Evolutionary conservation across 306 rosid species (phyloP).

Genomic region (Myrica gale): DNA sequence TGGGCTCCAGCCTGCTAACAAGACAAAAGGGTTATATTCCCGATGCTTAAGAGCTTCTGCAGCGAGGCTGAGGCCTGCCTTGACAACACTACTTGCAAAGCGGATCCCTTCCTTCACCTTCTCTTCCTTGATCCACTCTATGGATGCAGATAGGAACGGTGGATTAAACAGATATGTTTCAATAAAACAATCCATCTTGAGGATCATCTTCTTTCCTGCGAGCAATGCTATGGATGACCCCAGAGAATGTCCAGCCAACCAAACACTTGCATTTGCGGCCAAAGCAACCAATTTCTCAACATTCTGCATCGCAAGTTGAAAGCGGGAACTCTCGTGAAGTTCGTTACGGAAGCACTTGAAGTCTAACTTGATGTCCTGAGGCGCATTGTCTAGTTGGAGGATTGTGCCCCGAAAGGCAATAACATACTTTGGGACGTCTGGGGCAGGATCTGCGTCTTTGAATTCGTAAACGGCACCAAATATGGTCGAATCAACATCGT

Average conservation of each 20-base stretch:
- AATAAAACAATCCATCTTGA: constrained; percentile 11
- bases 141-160: constrained; percentile 27
- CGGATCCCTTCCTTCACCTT: constrained; percentile 20
- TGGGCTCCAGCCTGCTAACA: constrained; percentile 25
- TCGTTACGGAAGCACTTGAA: constrained; percentile 1
- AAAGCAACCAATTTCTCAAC: background rate
- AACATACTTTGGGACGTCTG: constrained; percentile 27
- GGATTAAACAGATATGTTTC: constrained; percentile 37
- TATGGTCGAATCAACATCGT: constrained; percentile 9
- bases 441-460: background rate
- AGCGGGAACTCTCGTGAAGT: constrained; percentile 12
- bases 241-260: constrained; percentile 43
- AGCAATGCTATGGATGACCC: constrained; percentile 35
- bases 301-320: constrained; percentile 2
- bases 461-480: constrained; percentile 21
- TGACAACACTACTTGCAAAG: constrained; percentile 1
- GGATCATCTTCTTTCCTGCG: constrained; percentile 24
- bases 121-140: constrained; percentile 13
- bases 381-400: background rate
- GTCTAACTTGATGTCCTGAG: constrained; percentile 11
- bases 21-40: background rate
- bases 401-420: constrained; percentile 35
- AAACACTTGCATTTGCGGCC: constrained; percentile 19
- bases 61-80: constrained; percentile 10
- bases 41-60: too few species aligned